Evolutionary conservation across 805 yeast genomes (phyloP).

Genomic region (Metschnikowia kofuensis): DNA sequence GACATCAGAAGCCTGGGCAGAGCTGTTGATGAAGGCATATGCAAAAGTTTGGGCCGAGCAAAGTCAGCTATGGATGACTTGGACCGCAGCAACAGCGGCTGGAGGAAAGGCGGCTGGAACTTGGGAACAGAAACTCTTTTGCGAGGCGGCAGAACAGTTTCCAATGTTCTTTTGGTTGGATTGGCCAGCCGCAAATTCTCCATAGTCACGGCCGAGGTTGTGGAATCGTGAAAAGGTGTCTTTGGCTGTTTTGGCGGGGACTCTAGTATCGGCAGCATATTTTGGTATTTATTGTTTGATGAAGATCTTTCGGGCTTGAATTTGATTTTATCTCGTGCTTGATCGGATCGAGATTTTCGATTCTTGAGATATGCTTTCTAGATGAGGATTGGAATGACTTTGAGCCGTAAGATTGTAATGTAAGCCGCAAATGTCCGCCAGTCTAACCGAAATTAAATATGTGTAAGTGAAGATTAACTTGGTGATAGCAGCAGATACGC

Average conservation of each 20-base stretch:
- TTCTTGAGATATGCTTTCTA: no score
- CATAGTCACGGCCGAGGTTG: conserved; percentile 7
- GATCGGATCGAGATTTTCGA: no score
- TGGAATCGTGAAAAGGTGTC: conserved; percentile 18
- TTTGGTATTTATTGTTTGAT: background rate
- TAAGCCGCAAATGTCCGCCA: no score
- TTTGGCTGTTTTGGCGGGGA: conserved; percentile 13
- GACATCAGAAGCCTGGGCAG: conserved; percentile 12
- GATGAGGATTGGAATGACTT: no score
- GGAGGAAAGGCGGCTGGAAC: conserved; percentile 11
- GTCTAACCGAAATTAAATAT: no score
- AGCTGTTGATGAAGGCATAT: conserved; percentile 1
- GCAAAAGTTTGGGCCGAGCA: conserved; percentile 12
- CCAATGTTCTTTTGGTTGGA: conserved; percentile 11
- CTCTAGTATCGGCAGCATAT: conserved; percentile 4
- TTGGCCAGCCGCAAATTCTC: conserved; percentile 14
- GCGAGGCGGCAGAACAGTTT: conserved; percentile 10
- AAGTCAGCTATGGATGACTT: conserved; percentile 16
- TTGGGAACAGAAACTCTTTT: conserved; percentile 8
- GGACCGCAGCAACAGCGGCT: conserved; percentile 9
- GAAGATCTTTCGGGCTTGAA: no score
- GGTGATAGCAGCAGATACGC: no score
- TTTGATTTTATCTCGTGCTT: no score
- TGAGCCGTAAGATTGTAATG: no score
- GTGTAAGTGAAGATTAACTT: no score